Evolutionary conservation across 1,284 basidiomycete genomes (phyloP).

Genomic region (Apiotrichum laibachii): DNA sequence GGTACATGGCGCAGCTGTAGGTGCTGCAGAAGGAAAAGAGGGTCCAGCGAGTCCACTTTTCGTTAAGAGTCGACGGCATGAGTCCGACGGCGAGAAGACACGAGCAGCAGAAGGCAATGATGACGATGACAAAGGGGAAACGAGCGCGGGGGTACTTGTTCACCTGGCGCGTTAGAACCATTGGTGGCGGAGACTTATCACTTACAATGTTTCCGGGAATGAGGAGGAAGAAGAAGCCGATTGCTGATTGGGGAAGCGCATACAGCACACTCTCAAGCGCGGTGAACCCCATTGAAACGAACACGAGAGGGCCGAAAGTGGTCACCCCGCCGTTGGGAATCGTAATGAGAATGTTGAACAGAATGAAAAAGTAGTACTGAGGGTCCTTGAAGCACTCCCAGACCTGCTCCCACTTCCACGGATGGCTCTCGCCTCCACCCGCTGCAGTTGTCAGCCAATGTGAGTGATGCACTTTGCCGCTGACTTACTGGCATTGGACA

Average conservation of each 20-base stretch:
- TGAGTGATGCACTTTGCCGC: neutral
- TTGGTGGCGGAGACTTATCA: no score
- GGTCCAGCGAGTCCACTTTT: no score
- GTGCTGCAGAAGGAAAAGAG: no score
- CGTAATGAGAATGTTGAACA: neutral
- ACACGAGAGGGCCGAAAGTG: no score
- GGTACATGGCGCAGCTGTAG: no score
- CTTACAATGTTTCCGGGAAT: constrained; percentile 26
- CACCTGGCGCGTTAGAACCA: no score
- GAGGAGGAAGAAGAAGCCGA: constrained; percentile 24
- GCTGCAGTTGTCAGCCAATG: neutral
- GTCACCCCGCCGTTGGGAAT: neutral
- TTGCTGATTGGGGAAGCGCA: neutral
- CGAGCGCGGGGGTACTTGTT: constrained; percentile 20
- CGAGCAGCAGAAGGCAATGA: constrained; percentile 1
- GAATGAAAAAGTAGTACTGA: constrained; percentile 22
- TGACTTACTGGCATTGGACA: constrained; percentile 12
- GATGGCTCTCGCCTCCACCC: constrained; percentile 20
- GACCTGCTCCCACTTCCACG: constrained; percentile 32
- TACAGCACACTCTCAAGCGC: no score
- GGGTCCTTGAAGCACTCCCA: constrained; percentile 33
- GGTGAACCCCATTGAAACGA: no score
- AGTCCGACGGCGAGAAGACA: no score
- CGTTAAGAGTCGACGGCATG: no score
- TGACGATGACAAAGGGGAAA: constrained; percentile 25